phyloP scores from a whole-genome alignment of 2,329 filamentous ascomycete species.

The Xylaria sp. region DNA sequence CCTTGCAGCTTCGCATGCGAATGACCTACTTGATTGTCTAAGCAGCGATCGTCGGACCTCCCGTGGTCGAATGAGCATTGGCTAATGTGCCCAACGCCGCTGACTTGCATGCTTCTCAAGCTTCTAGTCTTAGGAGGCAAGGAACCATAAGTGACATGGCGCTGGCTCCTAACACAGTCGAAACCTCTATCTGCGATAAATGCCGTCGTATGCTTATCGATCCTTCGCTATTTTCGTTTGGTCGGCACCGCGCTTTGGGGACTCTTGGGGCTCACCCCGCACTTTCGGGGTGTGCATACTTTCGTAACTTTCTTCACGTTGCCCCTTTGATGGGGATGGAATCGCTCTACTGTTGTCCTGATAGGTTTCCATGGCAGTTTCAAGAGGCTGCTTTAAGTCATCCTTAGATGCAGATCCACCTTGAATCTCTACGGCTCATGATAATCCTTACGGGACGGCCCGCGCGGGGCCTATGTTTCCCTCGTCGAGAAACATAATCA shows the following conservation, averaged over 20 bases:
- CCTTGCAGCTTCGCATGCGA: neutral
- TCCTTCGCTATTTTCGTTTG: slow-evolving; percentile 13
- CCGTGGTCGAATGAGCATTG: neutral
- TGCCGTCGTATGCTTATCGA: slow-evolving; percentile 20
- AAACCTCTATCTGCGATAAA: slow-evolving; percentile 1
- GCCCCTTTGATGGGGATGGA: neutral
- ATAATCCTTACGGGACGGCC: neutral
- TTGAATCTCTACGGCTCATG: neutral
- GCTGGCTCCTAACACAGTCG: neutral
- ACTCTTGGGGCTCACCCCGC: neutral
- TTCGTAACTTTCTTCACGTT: neutral
- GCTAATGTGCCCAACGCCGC: neutral
- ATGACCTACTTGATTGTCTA: neutral
- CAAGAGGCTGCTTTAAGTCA: neutral
- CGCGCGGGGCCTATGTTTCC: no score
- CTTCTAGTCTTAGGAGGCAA: neutral
- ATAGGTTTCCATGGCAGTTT: neutral
- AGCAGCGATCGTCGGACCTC: no score
- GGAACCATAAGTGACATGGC: neutral
- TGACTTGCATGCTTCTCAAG: neutral
- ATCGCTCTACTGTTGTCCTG: neutral
- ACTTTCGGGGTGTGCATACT: slow-evolving; percentile 1
- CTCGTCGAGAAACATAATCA: neutral
- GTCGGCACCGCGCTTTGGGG: neutral
- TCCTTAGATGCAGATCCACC: neutral